Base-by-base conservation (phyloP, 345 rosid genomes). In the Anastatica hierochuntica region DNA sequence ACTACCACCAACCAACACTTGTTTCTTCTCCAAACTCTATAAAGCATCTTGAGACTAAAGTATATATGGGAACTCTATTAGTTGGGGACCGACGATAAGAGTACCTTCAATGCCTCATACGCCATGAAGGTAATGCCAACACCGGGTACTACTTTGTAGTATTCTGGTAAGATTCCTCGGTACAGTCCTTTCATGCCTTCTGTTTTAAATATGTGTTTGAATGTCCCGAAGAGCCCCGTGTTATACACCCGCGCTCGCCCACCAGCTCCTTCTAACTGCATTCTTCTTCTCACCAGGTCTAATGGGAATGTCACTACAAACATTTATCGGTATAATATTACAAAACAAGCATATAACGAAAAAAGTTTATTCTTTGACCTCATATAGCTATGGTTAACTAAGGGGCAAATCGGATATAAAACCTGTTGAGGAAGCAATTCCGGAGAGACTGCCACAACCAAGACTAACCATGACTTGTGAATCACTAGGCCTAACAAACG, bases 371-470 rank as follows among this genome's bases (percentile, higher is more conserved):
- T n/a, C n/a, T n/a, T n/a, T n/a, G n/a, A n/a, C n/a, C n/a, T n/a
- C 24, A 21, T 21, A 2, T 21, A 21, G 24, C 24, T 21, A 21
- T 5, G 24, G 24, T n/a, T 21, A 21, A 21, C 24, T 21, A 21
- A 5, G 5, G 24, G 5, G 24, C 2, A 21, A 5, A 21, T 21
- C 24, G 24, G 24, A 21, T 21, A 21, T 21, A 21, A 77, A 69
- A 85, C 97, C 97, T 61, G 98, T 92, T 11, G 98, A 88, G 31
- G 98, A 83, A 35, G 79, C 97, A 73, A 92, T 72, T 74, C 98
- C 95, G 1, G 98, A 88, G 53, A 88, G 79, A 64, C 98, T 85
- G 61, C 97, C 98, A 66, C 95, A 88, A 29, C 87, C 78, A 61
- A 94, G 80, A 73, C 85, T 83, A 61, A 85, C 81, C 37, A 76